phyloP scores from a whole-genome alignment of 2,329 filamentous ascomycete genomes.

The Pseudopyrenochaeta lycopersici region DNA sequence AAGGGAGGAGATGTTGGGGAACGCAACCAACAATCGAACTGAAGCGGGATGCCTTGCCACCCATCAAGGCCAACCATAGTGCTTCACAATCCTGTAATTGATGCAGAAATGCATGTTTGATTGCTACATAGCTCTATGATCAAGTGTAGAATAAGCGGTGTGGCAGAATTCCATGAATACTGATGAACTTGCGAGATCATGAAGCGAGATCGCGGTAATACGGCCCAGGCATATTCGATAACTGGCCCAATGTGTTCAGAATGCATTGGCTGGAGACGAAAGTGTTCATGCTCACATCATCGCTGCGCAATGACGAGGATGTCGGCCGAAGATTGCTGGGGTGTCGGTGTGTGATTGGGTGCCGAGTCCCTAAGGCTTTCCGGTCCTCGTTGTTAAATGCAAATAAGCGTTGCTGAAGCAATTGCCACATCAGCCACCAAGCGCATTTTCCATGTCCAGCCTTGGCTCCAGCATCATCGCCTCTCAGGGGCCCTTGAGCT shows the following conservation, averaged over 20 bases:
- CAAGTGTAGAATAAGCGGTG: not conserved
- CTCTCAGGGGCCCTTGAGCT: not conserved
- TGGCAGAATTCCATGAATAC: constrained; percentile 6
- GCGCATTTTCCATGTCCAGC: not conserved
- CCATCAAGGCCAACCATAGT: not conserved
- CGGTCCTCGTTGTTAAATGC: constrained; percentile 1
- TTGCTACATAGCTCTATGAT: not conserved
- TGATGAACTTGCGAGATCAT: not conserved
- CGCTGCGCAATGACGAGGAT: not conserved
- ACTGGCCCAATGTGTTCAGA: not conserved
- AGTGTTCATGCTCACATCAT: not conserved
- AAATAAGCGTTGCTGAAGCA: constrained; percentile 14
- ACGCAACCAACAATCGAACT: constrained; percentile 1
- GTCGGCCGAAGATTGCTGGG: constrained; percentile 5
- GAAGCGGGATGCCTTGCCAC: too few species aligned
- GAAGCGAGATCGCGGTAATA: not conserved
- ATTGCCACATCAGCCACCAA: constrained; percentile 9
- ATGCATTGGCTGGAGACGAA: not conserved
- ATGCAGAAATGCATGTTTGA: not conserved
- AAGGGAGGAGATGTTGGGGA: not conserved
- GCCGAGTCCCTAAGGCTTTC: constrained; percentile 6
- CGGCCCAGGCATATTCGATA: constrained; percentile 7
- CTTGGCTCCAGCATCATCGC: not conserved
- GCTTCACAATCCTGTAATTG: not conserved
- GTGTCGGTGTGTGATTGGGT: constrained; percentile 5